Evolutionary conservation across 179 eudicot species (phyloP), one percentile per base, ranked within the genome.

Genomic region (Sideroxylon spinosum): DNA sequence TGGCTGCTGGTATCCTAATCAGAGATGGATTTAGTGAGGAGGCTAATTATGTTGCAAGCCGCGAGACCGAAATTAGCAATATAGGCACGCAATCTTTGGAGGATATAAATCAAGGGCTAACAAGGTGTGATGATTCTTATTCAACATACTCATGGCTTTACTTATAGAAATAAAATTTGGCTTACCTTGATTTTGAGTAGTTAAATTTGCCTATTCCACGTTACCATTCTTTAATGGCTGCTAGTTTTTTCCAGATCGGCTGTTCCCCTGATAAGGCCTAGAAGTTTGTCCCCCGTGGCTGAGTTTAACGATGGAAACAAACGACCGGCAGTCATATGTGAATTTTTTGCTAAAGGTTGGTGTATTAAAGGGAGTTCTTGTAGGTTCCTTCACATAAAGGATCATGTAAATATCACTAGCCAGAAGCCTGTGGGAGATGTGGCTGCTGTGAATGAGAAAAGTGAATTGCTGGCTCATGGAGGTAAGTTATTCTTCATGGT

Each of bases 311-410:
- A 77, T 74, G 84, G 75, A 79, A 91, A 75, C 77, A 94, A 95
- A 82, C 86, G 90, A 76, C 84, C 86, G 28, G 90, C 90, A 60
- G 71, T 88, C 64, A 60, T 84, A 56, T 95, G 99, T 68, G 90
- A 92, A 28, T 95, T 83, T 84, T 92, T 87, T 82, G 89, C 90
- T 52, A 87, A 90, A 85, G 99, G 99, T 79, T 95, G 99, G 99
- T 95, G 99, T 85, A 92, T 95, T 73, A 95, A 87, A 86, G 99
- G 98, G 79, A 88, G 83, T 73, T 86, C 92, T 26, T 95, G 99
- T 88, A 91, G 89, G 84, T 92, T 95, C 80, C 90, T 89, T 81
- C 99, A 95, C 78, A 76, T 83, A 73, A 91, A 82, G 80, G 91
- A 89, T 63, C 56, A 79, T 74, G 78, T 76, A 66, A 81, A 79